phyloP scores from a whole-genome alignment of 495 filamentous ascomycete genomes.

The Aspergillus bridgeri region DNA sequence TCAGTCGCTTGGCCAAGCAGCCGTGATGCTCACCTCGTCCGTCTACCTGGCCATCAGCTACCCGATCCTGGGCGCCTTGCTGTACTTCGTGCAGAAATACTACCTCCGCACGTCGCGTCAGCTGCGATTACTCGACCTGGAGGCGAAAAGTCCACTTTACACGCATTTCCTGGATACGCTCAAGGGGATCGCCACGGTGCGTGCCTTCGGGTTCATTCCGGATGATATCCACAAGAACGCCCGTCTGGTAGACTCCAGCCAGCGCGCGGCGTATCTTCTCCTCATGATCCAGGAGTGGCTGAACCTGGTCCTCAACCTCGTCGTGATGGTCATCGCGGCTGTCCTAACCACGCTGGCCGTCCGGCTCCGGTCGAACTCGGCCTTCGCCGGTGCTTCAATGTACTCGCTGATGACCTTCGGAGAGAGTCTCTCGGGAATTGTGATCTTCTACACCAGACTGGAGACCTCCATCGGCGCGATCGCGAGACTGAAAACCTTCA shows the following conservation, averaged over 20 bases:
- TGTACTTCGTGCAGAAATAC: slow-evolving; percentile 49
- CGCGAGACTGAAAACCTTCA: slow-evolving; percentile 34
- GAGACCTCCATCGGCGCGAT: slow-evolving; percentile 50
- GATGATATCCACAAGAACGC: slow-evolving; percentile 13
- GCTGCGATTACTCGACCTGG: slow-evolving; percentile 48
- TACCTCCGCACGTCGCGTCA: slow-evolving; percentile 54
- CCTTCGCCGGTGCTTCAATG: slow-evolving; percentile 13
- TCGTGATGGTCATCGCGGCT: slow-evolving; percentile 19
- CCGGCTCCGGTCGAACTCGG: slow-evolving; percentile 23
- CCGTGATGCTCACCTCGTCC: slow-evolving; percentile 31
- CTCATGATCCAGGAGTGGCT: slow-evolving; percentile 45
- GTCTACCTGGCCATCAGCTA: slow-evolving; percentile 29
- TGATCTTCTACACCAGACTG: slow-evolving; percentile 41
- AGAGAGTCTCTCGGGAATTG: slow-evolving; percentile 28
- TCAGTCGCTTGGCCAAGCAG: slow-evolving; percentile 24
- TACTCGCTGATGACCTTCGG: slow-evolving; percentile 31
- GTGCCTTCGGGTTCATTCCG: slow-evolving; percentile 38
- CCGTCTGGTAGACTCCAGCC: slow-evolving; percentile 32
- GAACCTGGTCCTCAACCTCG: slow-evolving; percentile 27
- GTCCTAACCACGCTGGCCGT: slow-evolving; percentile 19
- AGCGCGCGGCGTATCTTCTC: slow-evolving; percentile 44
- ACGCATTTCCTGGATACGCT: slow-evolving; percentile 43
- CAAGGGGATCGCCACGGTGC: slow-evolving; percentile 37
- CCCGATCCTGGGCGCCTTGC: slow-evolving; percentile 27
- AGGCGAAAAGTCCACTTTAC: slow-evolving; percentile 36